phyloP scores from a whole-genome alignment of 73 alveolate genomes.

The Paramecium sonneborni region DNA sequence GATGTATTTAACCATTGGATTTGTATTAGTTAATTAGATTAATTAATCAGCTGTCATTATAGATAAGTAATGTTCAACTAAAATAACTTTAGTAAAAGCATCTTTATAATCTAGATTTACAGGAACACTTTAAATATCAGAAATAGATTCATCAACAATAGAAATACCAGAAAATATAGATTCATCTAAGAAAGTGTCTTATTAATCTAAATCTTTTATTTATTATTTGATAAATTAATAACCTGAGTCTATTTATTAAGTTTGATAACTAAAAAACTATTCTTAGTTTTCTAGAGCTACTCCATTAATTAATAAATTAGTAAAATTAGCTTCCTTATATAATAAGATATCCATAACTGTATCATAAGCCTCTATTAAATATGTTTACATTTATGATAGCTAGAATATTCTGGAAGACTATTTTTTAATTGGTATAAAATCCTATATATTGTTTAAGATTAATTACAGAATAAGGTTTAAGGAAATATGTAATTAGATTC shows the following conservation, averaged over 20 bases:
- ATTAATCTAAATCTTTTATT: not conserved
- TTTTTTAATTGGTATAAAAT: not conserved
- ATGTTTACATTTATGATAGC: slow-evolving; percentile 8
- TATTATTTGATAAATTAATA: not conserved
- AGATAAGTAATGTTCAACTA: not conserved
- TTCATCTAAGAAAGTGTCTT: not conserved
- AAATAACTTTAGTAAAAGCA: slow-evolving; percentile 14
- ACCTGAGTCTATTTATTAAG: not conserved
- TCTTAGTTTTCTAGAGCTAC: not conserved
- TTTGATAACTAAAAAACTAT: not conserved
- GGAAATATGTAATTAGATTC: not conserved
- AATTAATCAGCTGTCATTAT: not conserved
- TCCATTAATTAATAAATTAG: not conserved
- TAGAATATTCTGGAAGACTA: not conserved
- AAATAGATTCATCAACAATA: not conserved
- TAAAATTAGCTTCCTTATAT: slow-evolving; percentile 4
- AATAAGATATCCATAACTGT: slow-evolving; percentile 5
- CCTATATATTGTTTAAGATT: not conserved
- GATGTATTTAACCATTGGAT: not conserved
- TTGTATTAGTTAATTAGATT: not conserved
- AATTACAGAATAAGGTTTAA: not conserved
- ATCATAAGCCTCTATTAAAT: slow-evolving; percentile 41
- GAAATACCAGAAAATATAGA: not conserved
- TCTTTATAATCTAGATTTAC: slow-evolving; percentile 1
- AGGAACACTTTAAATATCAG: not conserved